Evolutionary conservation across 495 filamentous ascomycete genomes (phyloP).

Genomic region (Pseudomonodictys pantanalensis): DNA sequence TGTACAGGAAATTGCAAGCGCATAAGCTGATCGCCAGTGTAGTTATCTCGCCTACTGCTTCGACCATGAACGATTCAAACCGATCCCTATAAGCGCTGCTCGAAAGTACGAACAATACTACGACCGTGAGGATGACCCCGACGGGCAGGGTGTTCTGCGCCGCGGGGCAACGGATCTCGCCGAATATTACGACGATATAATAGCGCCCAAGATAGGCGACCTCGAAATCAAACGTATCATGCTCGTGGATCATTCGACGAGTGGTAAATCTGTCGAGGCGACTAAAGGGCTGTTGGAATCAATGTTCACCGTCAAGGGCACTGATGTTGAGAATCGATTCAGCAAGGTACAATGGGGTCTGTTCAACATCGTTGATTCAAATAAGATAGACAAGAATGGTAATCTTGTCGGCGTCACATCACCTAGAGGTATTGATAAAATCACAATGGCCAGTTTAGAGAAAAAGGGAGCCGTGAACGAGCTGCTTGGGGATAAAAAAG

Average conservation of each 20-base stretch:
- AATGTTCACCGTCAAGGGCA: neutral
- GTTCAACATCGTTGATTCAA: neutral
- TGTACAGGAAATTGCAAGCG: neutral
- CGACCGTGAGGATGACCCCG: neutral
- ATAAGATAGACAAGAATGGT: too few relatives aligned
- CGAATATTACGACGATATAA: neutral
- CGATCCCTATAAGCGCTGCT: neutral
- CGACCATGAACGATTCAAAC: neutral
- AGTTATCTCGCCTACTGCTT: neutral
- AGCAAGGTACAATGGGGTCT: neutral
- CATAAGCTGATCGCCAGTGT: neutral
- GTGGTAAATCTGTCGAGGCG: neutral
- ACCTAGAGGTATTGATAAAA: neutral
- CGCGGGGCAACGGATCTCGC: neutral
- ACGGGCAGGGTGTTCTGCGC: neutral
- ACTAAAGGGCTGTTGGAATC: neutral
- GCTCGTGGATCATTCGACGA: neutral
- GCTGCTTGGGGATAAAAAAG: neutral
- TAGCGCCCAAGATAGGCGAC: neutral
- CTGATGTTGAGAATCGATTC: neutral
- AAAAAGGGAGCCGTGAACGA: neutral
- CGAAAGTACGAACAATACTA: neutral
- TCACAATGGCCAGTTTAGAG: neutral
- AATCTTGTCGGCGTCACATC: neutral
- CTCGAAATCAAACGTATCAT: neutral